Conservation (phyloP, 176 grass and related monocot species). For the Oryza punctata region DNA sequence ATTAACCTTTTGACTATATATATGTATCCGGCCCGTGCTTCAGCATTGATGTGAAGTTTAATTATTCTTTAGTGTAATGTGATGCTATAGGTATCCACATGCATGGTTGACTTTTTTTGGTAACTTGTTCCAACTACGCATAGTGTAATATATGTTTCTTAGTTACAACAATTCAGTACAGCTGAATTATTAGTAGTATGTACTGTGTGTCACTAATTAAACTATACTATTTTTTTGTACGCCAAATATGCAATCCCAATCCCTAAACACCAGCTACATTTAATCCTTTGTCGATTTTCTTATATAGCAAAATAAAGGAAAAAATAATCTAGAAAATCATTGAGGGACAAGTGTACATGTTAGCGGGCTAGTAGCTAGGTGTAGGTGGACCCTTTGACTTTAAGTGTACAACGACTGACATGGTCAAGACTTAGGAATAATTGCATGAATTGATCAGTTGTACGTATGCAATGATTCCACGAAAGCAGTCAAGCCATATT, state of each 20-base stretch:
- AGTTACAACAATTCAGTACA: too few relatives aligned
- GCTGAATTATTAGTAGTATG: too few relatives aligned
- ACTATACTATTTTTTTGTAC: too few relatives aligned
- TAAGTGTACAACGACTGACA: not conserved
- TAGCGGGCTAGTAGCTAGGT: not conserved
- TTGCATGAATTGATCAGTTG: conserved; percentile 14
- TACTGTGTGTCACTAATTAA: too few relatives aligned
- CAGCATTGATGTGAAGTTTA: not conserved
- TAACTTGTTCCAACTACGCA: not conserved
- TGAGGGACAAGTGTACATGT: too few relatives aligned
- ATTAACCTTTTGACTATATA: too few relatives aligned
- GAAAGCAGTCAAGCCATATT: too few relatives aligned
- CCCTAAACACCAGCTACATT: too few relatives aligned
- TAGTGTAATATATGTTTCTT: not conserved
- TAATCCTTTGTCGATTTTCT: too few relatives aligned
- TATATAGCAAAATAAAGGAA: too few relatives aligned
- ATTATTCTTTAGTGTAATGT: not conserved
- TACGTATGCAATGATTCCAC: too few relatives aligned
- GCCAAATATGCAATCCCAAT: too few relatives aligned
- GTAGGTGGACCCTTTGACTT: not conserved
- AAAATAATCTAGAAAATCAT: not conserved
- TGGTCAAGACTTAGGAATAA: not conserved
- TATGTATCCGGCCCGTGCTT: not conserved
- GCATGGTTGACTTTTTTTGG: not conserved
- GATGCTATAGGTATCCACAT: not conserved